Conservation (phyloP, 2,329 filamentous ascomycete species). For the Epichloe sibirici region DNA sequence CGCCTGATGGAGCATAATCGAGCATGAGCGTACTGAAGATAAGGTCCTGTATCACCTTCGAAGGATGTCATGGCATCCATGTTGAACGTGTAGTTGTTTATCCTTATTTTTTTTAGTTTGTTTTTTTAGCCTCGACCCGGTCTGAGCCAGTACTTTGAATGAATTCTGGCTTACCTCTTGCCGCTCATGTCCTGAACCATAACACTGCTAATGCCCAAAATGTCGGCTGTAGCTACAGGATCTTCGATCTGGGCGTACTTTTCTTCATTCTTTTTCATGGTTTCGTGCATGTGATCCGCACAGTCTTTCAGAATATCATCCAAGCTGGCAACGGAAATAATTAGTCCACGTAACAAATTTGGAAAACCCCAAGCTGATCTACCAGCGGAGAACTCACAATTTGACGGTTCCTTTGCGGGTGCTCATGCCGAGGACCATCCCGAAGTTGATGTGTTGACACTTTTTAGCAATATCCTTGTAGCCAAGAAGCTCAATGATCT, state of each 20-base stretch:
- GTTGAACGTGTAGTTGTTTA: conserved; percentile 61
- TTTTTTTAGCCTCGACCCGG: background rate
- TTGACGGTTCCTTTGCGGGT: conserved; percentile 63
- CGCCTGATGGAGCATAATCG: conserved; percentile 55
- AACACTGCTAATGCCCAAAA: conserved; percentile 81
- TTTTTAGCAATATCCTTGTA: conserved; percentile 54
- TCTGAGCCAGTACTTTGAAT: background rate
- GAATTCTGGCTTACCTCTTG: conserved; percentile 53
- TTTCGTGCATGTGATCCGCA: conserved; percentile 92
- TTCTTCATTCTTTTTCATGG: conserved; percentile 79
- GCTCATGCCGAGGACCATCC: conserved; percentile 58
- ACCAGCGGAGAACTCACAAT: conserved; percentile 28
- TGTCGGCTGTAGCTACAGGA: conserved; percentile 72
- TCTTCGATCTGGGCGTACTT: conserved; percentile 89
- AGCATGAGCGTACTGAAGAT: conserved; percentile 73
- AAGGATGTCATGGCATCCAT: conserved; percentile 74
- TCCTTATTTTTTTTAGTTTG: conserved; percentile 19
- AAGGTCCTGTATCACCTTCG: conserved; percentile 75
- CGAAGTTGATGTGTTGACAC: conserved; percentile 66
- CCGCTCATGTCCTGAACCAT: conserved; percentile 98
- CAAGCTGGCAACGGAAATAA: background rate
- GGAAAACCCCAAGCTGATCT: conserved; percentile 4
- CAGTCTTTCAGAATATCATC: conserved; percentile 41
- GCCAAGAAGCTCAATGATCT: conserved; percentile 62
- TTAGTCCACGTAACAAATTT: background rate